A percentile compares a stretch with the other conserved stretches of the same genome.
Evolutionary conservation across 164 flowering plant species (phyloP).

Genomic region (Akebia trifoliata): DNA sequence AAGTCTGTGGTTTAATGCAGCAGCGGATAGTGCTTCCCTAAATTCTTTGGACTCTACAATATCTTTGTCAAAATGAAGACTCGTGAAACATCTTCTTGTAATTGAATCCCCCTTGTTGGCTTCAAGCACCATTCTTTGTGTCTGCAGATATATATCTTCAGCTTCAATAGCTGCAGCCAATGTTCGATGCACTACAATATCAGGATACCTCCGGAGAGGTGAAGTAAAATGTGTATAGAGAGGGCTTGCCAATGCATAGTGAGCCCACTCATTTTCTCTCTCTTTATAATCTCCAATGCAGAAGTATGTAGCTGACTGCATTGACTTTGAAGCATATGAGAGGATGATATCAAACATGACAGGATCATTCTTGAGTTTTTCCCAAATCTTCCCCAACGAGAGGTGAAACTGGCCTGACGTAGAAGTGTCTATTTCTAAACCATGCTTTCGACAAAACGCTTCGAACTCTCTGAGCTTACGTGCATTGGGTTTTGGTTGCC

Average conservation of each 20-base stretch:
- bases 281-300: conserved; percentile 62
- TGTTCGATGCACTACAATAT: conserved; percentile 86
- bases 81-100: conserved; percentile 46
- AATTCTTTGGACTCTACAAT: conserved; percentile 49
- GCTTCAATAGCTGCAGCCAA: conserved; percentile 78
- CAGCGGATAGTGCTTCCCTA: conserved; percentile 51
- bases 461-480: conserved; percentile 79
- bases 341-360: conserved; percentile 63
- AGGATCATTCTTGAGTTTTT: conserved; percentile 62
- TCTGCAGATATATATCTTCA: conserved; percentile 46
- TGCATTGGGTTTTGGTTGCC: conserved; percentile 82
- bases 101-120: conserved; percentile 13
- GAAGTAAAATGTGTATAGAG: conserved; percentile 93
- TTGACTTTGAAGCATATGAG: conserved; percentile 69
- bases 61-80: conserved; percentile 48
- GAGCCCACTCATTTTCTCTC: conserved; percentile 54
- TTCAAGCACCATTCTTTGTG: conserved; percentile 10
- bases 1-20: conserved; percentile 52
- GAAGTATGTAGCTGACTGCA: conserved; percentile 84
- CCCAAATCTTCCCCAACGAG: conserved; percentile 55
- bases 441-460: conserved; percentile 69
- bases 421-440: conserved; percentile 68
- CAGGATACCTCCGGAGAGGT: conserved; percentile 89
- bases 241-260: conserved; percentile 83
- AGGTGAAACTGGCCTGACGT: conserved; percentile 61